Base-by-base conservation (phyloP, 768 basidiomycete species). In the Leccinum boreale region DNA sequence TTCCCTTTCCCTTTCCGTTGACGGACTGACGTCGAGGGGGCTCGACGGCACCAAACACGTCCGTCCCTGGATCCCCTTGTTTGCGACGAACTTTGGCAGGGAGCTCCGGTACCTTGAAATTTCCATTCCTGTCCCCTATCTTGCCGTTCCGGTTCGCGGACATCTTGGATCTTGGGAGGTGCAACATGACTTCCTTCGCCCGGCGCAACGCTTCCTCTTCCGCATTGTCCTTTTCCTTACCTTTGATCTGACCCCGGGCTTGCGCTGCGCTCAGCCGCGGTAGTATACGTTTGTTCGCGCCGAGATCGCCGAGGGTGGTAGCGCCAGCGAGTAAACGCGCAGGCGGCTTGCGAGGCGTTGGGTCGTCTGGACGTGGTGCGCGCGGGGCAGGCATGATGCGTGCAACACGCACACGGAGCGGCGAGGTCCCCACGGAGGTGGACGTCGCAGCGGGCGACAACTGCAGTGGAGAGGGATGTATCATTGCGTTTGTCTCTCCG, bases 301-400 rank as follows among this genome's bases (percentile, higher is more conserved):
- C 60, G 8, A 66, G 58, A 23, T 66, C 62, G 2, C 59, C 49
- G 4, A 68, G 52, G 9, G 52, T 56, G 24, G 57, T 57, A 3
- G 4, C 3, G 42, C 42, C 29, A 23, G 44, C 60, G 11, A 57
- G 36, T 23, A 74, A 60, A 47, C 76, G 56, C 7, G 63, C 61
- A 4, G 88, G 86, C 0, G 89, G 88, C 29, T 79, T 77, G 17
- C 90, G 86, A 8, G 90, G 90, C 6, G 85, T 89, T 0, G 89
- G 90, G 59, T 92, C 90, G 60, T 92, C 90, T 0, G 90, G 90
- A 35, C 90, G 78, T 4, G 86, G 86, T 1, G 66, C 59, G 2
- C 63, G 76, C 49, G 79, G 74, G 17, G 70, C 66, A 63, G 80
- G 67, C 9, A 78, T 75, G 58, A 89, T 78, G 42, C 85, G 82